These are phyloP conservation scores for Trichomonas tenax DNA, from an alignment of 208 protist species.

Conservation along the genomic window DNA sequence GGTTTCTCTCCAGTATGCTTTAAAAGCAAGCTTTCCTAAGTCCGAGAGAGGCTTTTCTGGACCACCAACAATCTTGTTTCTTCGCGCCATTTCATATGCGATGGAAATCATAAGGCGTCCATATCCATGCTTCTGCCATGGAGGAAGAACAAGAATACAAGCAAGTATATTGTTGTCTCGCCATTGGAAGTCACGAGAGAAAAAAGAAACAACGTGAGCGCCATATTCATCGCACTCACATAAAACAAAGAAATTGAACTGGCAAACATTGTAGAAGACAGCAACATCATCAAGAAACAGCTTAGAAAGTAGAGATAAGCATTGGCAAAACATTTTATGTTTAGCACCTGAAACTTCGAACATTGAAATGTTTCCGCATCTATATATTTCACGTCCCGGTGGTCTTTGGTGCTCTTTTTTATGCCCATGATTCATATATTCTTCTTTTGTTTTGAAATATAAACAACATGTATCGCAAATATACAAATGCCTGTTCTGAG, in stretches of 20 bases:
- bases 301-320: conserved; percentile 91
- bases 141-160: conserved; percentile 11
- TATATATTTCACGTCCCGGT: not conserved
- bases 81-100: conserved; percentile 85
- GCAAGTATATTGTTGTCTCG: not conserved
- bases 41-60: conserved; percentile 97
- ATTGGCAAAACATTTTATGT: conserved; percentile 51
- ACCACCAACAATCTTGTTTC: conserved; percentile 77
- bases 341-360: not conserved
- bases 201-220: conserved; percentile 83
- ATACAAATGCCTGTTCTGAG: not conserved
- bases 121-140: conserved; percentile 59
- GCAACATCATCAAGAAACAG: conserved; percentile 98
- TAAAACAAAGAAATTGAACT: conserved; percentile 95
- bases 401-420: not conserved
- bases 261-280: conserved; percentile 93
- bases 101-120: conserved; percentile 92
- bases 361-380: not conserved
- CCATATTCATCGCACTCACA: conserved; percentile 69
- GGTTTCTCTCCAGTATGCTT: conserved; percentile 50
- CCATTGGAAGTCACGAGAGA: conserved; percentile 60
- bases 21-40: conserved; percentile 57
- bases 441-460: conserved; percentile 7
- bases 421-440: not conserved
- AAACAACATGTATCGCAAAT: not conserved